Percentiles rank a stretch among this genome's conserved stretches.
phyloP scores from a whole-genome alignment of 2,329 filamentous ascomycete species.

The Metarhizium sp. region DNA sequence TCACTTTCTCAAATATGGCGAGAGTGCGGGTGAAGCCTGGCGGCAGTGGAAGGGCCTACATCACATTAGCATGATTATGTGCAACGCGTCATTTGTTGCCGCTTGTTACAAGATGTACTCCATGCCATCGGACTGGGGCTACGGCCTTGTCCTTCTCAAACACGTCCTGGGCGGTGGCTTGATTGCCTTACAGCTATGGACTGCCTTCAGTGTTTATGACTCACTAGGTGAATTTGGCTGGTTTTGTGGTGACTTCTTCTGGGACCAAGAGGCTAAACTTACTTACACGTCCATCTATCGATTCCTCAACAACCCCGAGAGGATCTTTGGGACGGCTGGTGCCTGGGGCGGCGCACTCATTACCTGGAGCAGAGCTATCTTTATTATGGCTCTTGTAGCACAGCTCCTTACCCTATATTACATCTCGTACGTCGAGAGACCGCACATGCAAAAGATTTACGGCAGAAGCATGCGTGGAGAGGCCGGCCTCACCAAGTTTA shows the following conservation, averaged over 20 bases:
- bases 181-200: conserved; percentile 86
- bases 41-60: conserved; percentile 96
- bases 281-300: conserved; percentile 97
- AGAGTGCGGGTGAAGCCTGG: conserved; percentile 86
- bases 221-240: conserved; percentile 95
- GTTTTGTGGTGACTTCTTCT: conserved; percentile 99
- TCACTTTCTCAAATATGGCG: conserved; percentile 95
- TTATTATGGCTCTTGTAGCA: conserved; percentile 75
- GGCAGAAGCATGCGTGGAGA: conserved; percentile 74
- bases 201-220: conserved; percentile 84
- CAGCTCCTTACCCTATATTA: conserved; percentile 81
- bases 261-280: conserved; percentile 76
- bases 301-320: conserved; percentile 95
- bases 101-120: conserved; percentile 96
- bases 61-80: conserved; percentile 84
- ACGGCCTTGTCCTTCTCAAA: conserved; percentile 75
- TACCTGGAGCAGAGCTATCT: conserved; percentile 79
- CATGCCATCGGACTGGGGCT: conserved; percentile 75
- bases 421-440: conserved; percentile 87
- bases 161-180: conserved; percentile 77
- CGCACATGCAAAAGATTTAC: conserved; percentile 98
- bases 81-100: conserved; percentile 78
- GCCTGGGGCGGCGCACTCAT: conserved; percentile 92
- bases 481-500: conserved; percentile 84
- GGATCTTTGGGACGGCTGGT: conserved; percentile 87